These are phyloP conservation scores for Hemileccinum rubropunctum DNA, from an alignment of 768 basidiomycete genomes.

Conservation along the genomic window DNA sequence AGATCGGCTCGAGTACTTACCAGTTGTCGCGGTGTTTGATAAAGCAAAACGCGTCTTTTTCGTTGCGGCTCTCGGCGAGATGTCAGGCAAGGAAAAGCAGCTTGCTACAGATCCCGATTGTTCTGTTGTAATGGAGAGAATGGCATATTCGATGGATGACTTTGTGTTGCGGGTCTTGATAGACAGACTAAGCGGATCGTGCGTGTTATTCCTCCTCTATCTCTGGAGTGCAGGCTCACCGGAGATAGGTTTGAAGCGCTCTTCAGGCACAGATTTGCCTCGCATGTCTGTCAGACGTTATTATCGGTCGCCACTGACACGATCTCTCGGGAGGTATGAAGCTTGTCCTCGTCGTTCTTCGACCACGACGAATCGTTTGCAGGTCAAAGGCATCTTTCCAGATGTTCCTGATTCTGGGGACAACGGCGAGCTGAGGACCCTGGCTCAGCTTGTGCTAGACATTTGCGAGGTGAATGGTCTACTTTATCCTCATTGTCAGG, in stretches of 20 bases:
- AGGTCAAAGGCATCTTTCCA: slow-evolving; percentile 58
- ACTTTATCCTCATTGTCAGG: slow-evolving; percentile 17
- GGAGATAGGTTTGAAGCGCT: slow-evolving; percentile 57
- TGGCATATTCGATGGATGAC: slow-evolving; percentile 93
- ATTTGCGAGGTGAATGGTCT: slow-evolving; percentile 53
- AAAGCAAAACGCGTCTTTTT: slow-evolving; percentile 77
- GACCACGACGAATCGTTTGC: neutral
- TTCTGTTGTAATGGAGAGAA: slow-evolving; percentile 84
- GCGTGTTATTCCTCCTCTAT: slow-evolving; percentile 36
- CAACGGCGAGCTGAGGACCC: slow-evolving; percentile 63
- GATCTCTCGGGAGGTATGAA: slow-evolving; percentile 62
- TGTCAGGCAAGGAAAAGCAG: slow-evolving; percentile 84
- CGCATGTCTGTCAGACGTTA: slow-evolving; percentile 93
- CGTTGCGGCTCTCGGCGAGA: slow-evolving; percentile 77
- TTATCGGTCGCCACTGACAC: slow-evolving; percentile 65
- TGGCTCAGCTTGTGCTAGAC: slow-evolving; percentile 63
- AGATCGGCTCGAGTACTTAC: neutral
- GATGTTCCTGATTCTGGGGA: slow-evolving; percentile 44
- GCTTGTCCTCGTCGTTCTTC: neutral
- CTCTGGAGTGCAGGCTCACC: slow-evolving; percentile 4
- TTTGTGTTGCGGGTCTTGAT: slow-evolving; percentile 90
- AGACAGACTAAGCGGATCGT: slow-evolving; percentile 87
- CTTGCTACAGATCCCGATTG: slow-evolving; percentile 94
- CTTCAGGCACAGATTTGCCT: slow-evolving; percentile 82
- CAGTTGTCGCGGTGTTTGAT: neutral